Conservation (phyloP, 139 green algal species). For the Diplosphaera chodatii region DNA sequence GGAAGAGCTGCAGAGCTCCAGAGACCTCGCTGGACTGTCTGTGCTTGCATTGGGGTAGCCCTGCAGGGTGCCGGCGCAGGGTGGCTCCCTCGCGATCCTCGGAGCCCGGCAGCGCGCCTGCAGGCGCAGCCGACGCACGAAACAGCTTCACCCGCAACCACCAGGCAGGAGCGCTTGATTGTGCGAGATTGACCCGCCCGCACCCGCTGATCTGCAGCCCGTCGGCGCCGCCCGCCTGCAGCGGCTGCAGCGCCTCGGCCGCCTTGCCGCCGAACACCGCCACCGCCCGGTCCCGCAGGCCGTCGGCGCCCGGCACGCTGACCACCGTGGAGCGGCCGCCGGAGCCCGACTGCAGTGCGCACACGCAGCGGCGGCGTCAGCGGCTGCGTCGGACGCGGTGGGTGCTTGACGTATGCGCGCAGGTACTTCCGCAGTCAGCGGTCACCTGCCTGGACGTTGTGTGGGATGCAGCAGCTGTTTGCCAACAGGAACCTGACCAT, state of each 20-base stretch:
- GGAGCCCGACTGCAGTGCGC: constrained; percentile 47
- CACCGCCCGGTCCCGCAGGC: constrained; percentile 61
- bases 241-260: constrained; percentile 47
- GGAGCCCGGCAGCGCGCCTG: too few relatives aligned
- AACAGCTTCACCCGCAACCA: too few relatives aligned
- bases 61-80: too few relatives aligned
- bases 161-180: background rate
- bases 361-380: too few relatives aligned
- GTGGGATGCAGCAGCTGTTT: background rate
- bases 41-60: too few relatives aligned
- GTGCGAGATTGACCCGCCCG: too few relatives aligned
- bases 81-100: too few relatives aligned
- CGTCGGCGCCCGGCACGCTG: constrained; percentile 35
- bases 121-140: too few relatives aligned
- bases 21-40: too few relatives aligned
- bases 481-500: background rate
- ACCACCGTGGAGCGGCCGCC: constrained; percentile 54
- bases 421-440: background rate
- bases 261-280: constrained; percentile 76
- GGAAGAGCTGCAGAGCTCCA: too few relatives aligned
- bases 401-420: too few relatives aligned
- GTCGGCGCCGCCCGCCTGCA: constrained; percentile 21
- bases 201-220: constrained; percentile 9
- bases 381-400: too few relatives aligned
- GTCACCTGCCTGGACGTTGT: background rate